Evolutionary conservation across 352 stramenopile genomes (phyloP).

Genomic region (Nothophytophthora sp.): DNA sequence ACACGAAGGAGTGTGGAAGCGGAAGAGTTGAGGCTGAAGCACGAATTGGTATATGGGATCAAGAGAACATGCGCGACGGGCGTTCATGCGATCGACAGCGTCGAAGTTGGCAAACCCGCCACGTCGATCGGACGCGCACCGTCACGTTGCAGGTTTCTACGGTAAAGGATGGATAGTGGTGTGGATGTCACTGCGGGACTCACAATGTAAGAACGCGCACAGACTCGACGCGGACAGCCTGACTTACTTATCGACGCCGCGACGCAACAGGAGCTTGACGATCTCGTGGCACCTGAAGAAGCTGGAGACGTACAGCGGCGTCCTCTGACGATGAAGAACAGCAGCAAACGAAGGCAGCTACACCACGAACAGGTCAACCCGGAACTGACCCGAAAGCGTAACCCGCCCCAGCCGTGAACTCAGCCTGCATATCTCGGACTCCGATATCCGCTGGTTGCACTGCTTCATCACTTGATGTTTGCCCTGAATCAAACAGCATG

Average conservation of each 20-base stretch:
- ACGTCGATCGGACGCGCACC: slow-evolving; percentile 46
- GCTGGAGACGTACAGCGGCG: slow-evolving; percentile 65
- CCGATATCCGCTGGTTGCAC: too few relatives aligned
- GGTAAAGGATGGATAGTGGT: not conserved
- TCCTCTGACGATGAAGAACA: slow-evolving; percentile 30
- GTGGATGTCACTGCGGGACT: slow-evolving; percentile 1
- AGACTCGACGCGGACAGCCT: not conserved
- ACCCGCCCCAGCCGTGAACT: too few relatives aligned
- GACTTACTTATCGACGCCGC: slow-evolving; percentile 65
- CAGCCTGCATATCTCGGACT: too few relatives aligned
- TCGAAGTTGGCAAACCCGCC: slow-evolving; percentile 42
- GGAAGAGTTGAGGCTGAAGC: too few relatives aligned
- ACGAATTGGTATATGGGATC: not conserved
- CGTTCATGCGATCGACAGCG: slow-evolving; percentile 63
- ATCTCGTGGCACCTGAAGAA: slow-evolving; percentile 60
- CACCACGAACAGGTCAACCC: not conserved
- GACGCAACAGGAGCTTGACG: slow-evolving; percentile 43
- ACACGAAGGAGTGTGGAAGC: too few relatives aligned
- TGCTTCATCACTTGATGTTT: too few relatives aligned
- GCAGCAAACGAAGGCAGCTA: not conserved
- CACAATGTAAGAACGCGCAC: too few relatives aligned
- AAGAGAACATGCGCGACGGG: not conserved
- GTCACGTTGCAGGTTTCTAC: slow-evolving; percentile 52
- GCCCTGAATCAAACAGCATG: too few relatives aligned
- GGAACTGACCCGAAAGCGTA: too few relatives aligned